Conservation (phyloP, 2,329 filamentous ascomycete genomes). For the Ceratocystis smalleyi region DNA sequence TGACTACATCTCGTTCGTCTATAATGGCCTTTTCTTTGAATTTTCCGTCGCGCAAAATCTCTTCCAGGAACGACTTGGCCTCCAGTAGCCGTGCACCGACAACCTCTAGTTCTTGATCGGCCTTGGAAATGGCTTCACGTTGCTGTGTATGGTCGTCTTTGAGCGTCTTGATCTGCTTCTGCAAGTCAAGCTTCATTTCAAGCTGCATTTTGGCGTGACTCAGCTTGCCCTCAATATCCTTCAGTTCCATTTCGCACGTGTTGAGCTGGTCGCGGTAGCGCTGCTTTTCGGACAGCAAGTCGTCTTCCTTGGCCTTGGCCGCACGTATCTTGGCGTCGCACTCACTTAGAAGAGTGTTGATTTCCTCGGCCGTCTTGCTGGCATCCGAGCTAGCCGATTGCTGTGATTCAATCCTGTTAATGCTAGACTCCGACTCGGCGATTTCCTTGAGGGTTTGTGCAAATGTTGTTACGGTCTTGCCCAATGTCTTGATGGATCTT, state of each 20-base stretch:
- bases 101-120: constrained; percentile 57
- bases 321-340: constrained; percentile 51
- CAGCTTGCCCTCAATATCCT: constrained; percentile 59
- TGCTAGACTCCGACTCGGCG: constrained; percentile 52
- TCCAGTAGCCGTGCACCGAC: constrained; percentile 62
- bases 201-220: constrained; percentile 56
- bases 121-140: constrained; percentile 50
- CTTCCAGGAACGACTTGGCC: constrained; percentile 61
- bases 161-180: constrained; percentile 56
- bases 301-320: constrained; percentile 47
- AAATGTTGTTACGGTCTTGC: constrained; percentile 63
- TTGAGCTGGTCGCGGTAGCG: constrained; percentile 52
- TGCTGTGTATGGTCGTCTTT: constrained; percentile 53
- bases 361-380: constrained; percentile 52
- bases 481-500: constrained; percentile 59
- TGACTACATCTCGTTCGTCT: constrained; percentile 54
- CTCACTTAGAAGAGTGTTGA: constrained; percentile 58
- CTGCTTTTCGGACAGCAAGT: constrained; percentile 55
- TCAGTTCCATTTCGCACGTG: constrained; percentile 58
- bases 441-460: constrained; percentile 58
- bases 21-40: constrained; percentile 57
- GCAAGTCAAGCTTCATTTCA: constrained; percentile 61
- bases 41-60: constrained; percentile 55
- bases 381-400: constrained; percentile 41
- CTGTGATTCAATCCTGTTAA: constrained; percentile 58